A percentile compares a stretch with the other conserved stretches of the same genome.
Conservation (phyloP, 768 basidiomycete genomes). For the Rickenella mellea region DNA sequence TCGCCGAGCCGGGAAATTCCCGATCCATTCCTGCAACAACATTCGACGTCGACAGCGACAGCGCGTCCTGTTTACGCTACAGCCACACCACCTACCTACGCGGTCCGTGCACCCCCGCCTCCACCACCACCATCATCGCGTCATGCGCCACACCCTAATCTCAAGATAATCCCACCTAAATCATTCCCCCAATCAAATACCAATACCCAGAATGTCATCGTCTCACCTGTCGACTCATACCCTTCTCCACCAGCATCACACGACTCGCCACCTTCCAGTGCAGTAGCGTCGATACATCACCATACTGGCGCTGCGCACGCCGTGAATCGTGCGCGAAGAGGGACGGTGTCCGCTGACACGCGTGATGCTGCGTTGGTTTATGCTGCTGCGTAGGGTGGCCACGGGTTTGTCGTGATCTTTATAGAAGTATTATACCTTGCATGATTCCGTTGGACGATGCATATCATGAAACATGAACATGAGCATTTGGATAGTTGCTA, state of each 20-base stretch:
- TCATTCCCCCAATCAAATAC: slow-evolving; percentile 2
- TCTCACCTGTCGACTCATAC: slow-evolving; percentile 22
- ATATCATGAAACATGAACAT: no score
- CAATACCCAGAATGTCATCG: slow-evolving; percentile 1
- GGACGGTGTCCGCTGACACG: no score
- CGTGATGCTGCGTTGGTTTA: no score
- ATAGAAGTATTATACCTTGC: no score
- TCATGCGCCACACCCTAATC: slow-evolving; percentile 18
- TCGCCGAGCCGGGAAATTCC: slow-evolving; percentile 20
- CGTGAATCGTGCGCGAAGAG: no score
- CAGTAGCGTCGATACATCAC: no score
- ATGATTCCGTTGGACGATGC: no score
- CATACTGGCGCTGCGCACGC: no score
- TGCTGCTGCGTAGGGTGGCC: no score
- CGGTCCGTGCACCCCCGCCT: slow-evolving; percentile 1
- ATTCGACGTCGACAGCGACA: slow-evolving; percentile 6
- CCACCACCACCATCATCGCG: slow-evolving; percentile 4
- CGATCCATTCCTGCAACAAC: slow-evolving; percentile 7
- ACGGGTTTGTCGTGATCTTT: no score
- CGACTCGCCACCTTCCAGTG: slow-evolving; percentile 24
- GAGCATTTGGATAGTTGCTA: no score
- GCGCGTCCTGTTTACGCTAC: neutral
- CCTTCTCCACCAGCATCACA: slow-evolving; percentile 30
- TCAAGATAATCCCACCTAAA: slow-evolving; percentile 10
- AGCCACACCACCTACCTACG: neutral